Percentiles rank a stretch among this genome's conserved stretches.
Conservation (phyloP, 352 stramenopile species). For the Globisporangium rhizosaccharum region DNA sequence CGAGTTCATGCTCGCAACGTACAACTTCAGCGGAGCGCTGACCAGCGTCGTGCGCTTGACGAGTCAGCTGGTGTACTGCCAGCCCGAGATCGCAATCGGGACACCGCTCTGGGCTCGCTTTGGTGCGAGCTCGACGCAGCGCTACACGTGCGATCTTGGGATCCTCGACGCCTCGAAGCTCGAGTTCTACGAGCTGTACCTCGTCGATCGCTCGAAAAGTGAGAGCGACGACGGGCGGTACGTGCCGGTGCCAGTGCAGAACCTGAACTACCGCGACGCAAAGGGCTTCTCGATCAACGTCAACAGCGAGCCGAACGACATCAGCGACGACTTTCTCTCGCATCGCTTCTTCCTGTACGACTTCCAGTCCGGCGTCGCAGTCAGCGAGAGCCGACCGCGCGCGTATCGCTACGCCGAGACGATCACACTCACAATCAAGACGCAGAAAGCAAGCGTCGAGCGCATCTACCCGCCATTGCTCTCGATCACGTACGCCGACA, state of each 20-base stretch:
- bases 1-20: conserved; percentile 82
- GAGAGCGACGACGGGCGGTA: conserved; percentile 46
- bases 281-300: conserved; percentile 69
- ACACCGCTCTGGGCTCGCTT: conserved; percentile 76
- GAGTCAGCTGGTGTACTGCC: conserved; percentile 84
- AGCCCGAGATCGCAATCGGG: conserved; percentile 8
- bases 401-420: conserved; percentile 67
- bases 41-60: conserved; percentile 57
- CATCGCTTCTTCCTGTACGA: conserved; percentile 93
- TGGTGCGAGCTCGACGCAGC: conserved; percentile 44
- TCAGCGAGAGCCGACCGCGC: conserved; percentile 36
- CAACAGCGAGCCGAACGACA: conserved; percentile 76
- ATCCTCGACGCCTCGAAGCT: conserved; percentile 35
- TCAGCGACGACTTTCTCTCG: conserved; percentile 85
- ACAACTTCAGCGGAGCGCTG: conserved; percentile 87
- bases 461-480: conserved; percentile 68
- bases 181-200: conserved; percentile 88
- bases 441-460: conserved; percentile 34
- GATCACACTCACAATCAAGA: conserved; percentile 63
- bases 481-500: conserved; percentile 76
- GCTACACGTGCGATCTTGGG: conserved; percentile 71
- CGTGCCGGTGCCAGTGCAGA: conserved; percentile 85
- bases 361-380: conserved; percentile 51
- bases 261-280: conserved; percentile 74
- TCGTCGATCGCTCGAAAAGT: conserved; percentile 76